Evolutionary conservation across 257 asterid species (phyloP), one percentile per base, ranked within the genome.

Genomic region (Scutellaria barbata): DNA sequence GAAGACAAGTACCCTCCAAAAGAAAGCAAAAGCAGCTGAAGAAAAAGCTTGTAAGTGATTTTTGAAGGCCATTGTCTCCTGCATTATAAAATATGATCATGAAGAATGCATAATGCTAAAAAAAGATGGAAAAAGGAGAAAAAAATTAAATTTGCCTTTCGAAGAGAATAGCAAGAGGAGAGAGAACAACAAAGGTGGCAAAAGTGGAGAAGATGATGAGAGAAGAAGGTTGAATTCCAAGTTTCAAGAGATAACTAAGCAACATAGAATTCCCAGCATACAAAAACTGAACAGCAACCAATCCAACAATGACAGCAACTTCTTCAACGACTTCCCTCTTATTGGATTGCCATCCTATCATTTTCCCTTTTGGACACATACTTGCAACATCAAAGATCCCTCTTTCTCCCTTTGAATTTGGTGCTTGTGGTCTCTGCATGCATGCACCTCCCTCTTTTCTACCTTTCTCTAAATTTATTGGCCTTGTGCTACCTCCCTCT

Each of bases 1-100:
- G 5, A 30, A 65, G 3, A 6, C 2, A 54, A 25, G 12, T 82
- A 90, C 98, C 98, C 97, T 83, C 96, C 94, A 75, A 90, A 90
- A 3, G 97, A 85, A 83, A 89, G 87, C 18, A 93, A 72, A 72
- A 86, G 70, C 43, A 89, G 74, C 20, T 89, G 88, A 58, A 84
- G 58, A 68, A 81, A 72, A 43, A 93, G 72, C 80, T 80, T 93
- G 82, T 69, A 42, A 53, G 75, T 76, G 64, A 93, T 74, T 25
- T 80, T 77, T 64, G 74, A 76, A 3, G 97, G 98, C 98, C 97
- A 93, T 77, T 81, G 81, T 58, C 68, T 73, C 87, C 98, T 93
- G 87, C 75, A 84, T 71, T 50, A 73, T 71, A 7, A 67, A 33
- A 30, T 25, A 11, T 12, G 39, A 14, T 4, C 12, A 18, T 8